Conservation (phyloP, 768 basidiomycete genomes). For the Boletus sp. region DNA sequence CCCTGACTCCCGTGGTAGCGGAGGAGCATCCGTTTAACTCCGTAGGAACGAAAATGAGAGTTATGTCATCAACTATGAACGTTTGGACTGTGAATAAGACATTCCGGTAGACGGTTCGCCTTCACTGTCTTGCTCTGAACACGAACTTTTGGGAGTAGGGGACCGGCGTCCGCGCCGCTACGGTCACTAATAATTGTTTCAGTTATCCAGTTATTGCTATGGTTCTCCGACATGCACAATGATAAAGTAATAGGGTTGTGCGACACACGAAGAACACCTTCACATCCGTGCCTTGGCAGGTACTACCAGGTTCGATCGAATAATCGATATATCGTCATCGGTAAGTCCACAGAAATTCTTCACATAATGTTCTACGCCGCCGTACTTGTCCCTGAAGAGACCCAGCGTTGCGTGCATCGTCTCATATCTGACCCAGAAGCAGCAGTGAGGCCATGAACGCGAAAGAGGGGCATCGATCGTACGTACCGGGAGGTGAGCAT, state of each 20-base stretch:
- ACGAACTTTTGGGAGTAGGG: too few species aligned
- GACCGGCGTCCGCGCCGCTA: too few species aligned
- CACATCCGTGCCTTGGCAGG: conserved; percentile 30
- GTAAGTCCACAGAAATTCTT: conserved; percentile 53
- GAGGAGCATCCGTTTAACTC: too few species aligned
- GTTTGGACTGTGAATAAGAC: too few species aligned
- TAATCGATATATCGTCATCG: conserved; percentile 57
- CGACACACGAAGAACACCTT: background rate
- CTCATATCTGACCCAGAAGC: conserved; percentile 45
- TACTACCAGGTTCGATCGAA: conserved; percentile 56
- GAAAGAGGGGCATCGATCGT: background rate
- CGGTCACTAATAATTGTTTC: background rate
- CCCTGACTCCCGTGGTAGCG: too few species aligned
- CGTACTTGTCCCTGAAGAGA: conserved; percentile 60
- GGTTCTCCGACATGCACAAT: background rate
- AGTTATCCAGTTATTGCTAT: background rate
- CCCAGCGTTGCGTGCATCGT: conserved; percentile 74
- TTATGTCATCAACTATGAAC: too few species aligned
- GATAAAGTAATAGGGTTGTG: background rate
- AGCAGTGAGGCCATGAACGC: background rate
- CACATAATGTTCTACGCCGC: conserved; percentile 63
- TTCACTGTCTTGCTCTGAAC: too few species aligned
- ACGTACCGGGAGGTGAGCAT: conserved; percentile 75
- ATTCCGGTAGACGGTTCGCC: too few species aligned
- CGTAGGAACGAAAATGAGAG: too few species aligned